Base-by-base conservation (phyloP, 23 red algal genomes). In the Gracilaria gracilis region DNA sequence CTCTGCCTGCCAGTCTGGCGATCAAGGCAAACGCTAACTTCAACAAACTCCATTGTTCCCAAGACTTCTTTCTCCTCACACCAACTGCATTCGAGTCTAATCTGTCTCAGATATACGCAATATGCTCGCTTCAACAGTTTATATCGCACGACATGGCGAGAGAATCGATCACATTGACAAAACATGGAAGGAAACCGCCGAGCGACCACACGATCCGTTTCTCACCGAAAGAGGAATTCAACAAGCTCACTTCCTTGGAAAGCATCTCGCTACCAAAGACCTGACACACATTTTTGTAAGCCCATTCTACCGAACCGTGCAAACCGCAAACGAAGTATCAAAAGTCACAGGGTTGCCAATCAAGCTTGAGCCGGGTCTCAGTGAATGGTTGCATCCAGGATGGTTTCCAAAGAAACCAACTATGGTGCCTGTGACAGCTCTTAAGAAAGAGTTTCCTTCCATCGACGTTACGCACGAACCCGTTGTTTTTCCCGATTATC, bases 91-190 rank as follows among this genome's bases (percentile, higher is more conserved):
- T 24, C 24, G 24, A 29, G 29, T 62, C 27, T 27, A 28, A 62
- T 62, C 59, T 4, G 31, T 20, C 3, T 2, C 31, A 36, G 32
- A 19, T 4, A 36, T 24, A 2, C 2, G 15, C 17, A 34, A 50
- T 25, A 86, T 65, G 65, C 17, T 24, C 19, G 58, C 82, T 1
- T 86, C 82, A 24, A 82, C 75, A 0, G 72, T 95, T 44, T 95
- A 75, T 64, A 69, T 96, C 28, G 95, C 88, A n/a, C 82, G 95
- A 3, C 95, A 97, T 58, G 95, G 95, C 28, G 95, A 97, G 80
- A 81, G 95, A 58, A 66, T 89, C 23, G 95, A 97, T 85, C 91
- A 91, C 65, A 91, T 97, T 24, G 95, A 97, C 34, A 57, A 69
- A 34, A 1, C 31, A 29, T 97, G 95, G 95, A 58, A 57, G 29